These are phyloP conservation scores for Colletotrichum lini DNA, from an alignment of 2,329 filamentous ascomycete species.

Conservation along the genomic window DNA sequence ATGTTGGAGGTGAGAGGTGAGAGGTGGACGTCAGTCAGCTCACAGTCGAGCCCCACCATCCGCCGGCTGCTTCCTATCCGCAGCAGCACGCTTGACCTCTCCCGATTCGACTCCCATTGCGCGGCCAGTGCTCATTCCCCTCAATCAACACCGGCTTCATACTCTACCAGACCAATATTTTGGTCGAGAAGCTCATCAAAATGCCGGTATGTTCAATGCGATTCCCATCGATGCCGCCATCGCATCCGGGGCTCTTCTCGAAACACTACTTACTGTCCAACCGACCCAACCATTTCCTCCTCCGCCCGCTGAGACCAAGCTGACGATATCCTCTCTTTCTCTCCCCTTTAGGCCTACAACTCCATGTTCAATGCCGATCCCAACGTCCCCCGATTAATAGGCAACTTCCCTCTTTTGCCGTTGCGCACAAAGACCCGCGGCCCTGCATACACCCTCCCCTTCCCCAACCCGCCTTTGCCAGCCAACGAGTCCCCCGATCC, in stretches of 20 bases:
- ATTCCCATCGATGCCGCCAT: not conserved
- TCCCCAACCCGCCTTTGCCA: constrained; percentile 69
- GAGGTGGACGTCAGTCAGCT: constrained; percentile 41
- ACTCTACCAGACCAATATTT: constrained; percentile 38
- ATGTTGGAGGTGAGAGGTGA: not conserved
- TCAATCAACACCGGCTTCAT: constrained; percentile 39
- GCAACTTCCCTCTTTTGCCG: constrained; percentile 95
- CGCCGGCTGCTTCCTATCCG: constrained; percentile 15
- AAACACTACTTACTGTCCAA: constrained; percentile 17
- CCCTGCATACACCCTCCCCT: constrained; percentile 88
- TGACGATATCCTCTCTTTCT: constrained; percentile 44
- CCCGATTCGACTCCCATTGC: constrained; percentile 19
- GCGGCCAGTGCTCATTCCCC: constrained; percentile 29
- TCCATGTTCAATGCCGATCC: constrained; percentile 93
- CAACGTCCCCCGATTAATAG: constrained; percentile 73
- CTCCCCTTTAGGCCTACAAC: constrained; percentile 84
- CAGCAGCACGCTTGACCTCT: constrained; percentile 22
- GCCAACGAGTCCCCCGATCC: constrained; percentile 79
- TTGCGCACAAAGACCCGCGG: constrained; percentile 95
- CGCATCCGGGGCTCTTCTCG: not conserved
- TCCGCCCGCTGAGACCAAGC: constrained; percentile 29
- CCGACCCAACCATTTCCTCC: constrained; percentile 8
- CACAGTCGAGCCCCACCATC: constrained; percentile 35
- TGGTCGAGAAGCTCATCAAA: constrained; percentile 50
- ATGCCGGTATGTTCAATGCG: constrained; percentile 60